Evolutionary conservation across 192 early-diverging fungal genomes (phyloP).

Genomic region (Backusella macrospora): DNA sequence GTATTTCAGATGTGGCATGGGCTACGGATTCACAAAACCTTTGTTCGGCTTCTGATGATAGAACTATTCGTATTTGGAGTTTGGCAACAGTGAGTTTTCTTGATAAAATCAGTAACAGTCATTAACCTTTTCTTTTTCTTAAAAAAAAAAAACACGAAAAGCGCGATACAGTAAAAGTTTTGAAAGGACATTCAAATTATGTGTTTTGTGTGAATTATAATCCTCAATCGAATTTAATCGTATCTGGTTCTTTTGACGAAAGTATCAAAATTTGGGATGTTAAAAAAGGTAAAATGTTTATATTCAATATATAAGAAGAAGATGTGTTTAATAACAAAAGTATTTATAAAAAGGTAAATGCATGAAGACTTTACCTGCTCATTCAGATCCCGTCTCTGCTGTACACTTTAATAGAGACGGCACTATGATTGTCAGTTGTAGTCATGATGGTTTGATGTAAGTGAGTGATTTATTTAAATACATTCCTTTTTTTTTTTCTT

Average conservation of each 20-base stretch:
- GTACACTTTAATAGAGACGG: conserved; percentile 98
- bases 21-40: conserved; percentile 87
- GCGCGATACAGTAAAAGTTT: conserved; percentile 69
- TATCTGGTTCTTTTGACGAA: conserved; percentile 98
- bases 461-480: background rate
- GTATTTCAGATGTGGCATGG: conserved; percentile 97
- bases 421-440: conserved; percentile 92
- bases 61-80: conserved; percentile 92
- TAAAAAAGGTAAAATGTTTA: conserved; percentile 60
- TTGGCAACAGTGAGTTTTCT: conserved; percentile 64
- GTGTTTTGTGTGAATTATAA: conserved; percentile 99
- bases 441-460: conserved; percentile 95
- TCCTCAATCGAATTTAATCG: conserved; percentile 90
- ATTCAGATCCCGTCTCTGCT: conserved; percentile 94
- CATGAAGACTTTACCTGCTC: conserved; percentile 88
- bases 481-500: background rate
- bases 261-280: conserved; percentile 97
- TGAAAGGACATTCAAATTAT: conserved; percentile 94
- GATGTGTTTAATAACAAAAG: too few relatives aligned
- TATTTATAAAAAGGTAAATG: conserved; percentile 68
- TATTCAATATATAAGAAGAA: too few relatives aligned
- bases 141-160: conserved; percentile 18
- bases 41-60: conserved; percentile 94
- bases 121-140: background rate
- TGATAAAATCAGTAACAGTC: background rate